Evolutionary conservation across 768 basidiomycete species (phyloP).

Genomic region (Termitomyces sp.): DNA sequence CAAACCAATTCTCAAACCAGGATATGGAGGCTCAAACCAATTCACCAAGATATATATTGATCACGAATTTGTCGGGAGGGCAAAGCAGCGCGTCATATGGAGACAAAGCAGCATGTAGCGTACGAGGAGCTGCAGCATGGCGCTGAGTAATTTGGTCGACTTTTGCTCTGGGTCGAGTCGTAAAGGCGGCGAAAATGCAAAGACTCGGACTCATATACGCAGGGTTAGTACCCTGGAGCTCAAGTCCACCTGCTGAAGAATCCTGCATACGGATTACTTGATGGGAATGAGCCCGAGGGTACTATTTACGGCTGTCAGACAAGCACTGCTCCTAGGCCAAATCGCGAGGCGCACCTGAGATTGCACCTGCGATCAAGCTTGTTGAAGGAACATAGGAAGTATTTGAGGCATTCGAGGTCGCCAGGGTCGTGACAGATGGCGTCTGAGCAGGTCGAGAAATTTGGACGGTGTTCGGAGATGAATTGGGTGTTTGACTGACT

Average conservation of each 20-base stretch:
- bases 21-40: neutral
- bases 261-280: neutral
- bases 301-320: neutral
- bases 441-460: neutral
- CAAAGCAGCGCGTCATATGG: neutral
- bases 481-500: neutral
- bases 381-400: neutral
- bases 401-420: neutral
- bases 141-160: neutral
- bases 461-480: neutral
- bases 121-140: neutral
- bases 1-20: neutral
- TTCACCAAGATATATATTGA: neutral
- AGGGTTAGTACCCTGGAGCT: neutral
- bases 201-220: neutral
- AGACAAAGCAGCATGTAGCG: neutral
- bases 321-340: neutral
- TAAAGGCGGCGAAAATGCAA: neutral
- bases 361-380: neutral
- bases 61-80: neutral
- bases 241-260: neutral
- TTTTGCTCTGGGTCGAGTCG: neutral
- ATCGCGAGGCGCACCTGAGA: slow-evolving; percentile 1
- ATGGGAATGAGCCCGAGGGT: neutral
- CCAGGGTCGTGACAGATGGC: neutral